Base-by-base conservation (phyloP, 2,329 filamentous ascomycete genomes). In the Aspergillus quadricinctus region DNA sequence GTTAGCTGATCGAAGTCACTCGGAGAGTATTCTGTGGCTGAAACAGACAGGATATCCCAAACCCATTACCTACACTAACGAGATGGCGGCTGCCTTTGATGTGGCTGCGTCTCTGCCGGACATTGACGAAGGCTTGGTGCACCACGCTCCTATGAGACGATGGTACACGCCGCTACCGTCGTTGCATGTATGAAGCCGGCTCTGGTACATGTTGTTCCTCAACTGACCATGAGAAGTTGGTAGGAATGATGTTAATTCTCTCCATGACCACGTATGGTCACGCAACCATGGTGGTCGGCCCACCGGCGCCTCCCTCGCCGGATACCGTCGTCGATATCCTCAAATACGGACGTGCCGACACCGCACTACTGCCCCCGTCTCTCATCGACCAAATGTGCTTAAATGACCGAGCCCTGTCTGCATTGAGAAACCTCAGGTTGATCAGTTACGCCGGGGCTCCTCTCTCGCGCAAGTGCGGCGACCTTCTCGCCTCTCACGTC, bases 321-420 rank as follows among this genome's bases (percentile, higher is more conserved):
- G 46, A 53, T 0, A 50, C 49, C n/a, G 49, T 66, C 11, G 31
- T 59, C 5, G 53, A 66, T 10, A 60, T 65, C 21, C 50, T 68
- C 25, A 48, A 49, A 8, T 53, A 64, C n/a, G 63, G 59, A 9
- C 50, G 41, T 0, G 49, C 62, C 7, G 56, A 65, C 19, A 59
- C 48, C 1, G 64, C 57, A 1, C 52, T 68, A 17, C 57, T 67
- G 4, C 55, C 63, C 1, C 65, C 66, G 0, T 58, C 61, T 0
- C 49, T 69, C 5, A 64, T 67, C n/a, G 64, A 69, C 50, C 58
- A 59, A 21, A 52, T 64, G 8, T 64, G 64, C 21, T 56, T 56
- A 1, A 52, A 48, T 2, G 45, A 55, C 1, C 23, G 28, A 2
- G 63, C 62, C 19, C 58, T 62, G 6, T 27, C 59, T 11, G 50